Conservation (phyloP, 2,329 filamentous ascomycete genomes). For the Ceratocystis smalleyi region DNA sequence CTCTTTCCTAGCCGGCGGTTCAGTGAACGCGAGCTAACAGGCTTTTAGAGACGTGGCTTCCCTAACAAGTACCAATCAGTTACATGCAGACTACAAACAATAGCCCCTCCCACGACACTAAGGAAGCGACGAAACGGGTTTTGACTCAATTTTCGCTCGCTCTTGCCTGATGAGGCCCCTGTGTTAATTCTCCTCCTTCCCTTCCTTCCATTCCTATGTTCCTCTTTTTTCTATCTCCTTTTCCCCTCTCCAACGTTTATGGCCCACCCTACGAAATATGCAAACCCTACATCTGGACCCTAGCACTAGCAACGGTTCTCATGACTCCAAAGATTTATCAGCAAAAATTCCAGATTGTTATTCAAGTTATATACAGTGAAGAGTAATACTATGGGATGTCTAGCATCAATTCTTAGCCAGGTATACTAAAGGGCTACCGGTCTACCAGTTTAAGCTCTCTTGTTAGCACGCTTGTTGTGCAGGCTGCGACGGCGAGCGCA, state of each 20-base stretch:
- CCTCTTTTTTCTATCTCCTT: neutral
- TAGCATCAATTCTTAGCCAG: neutral
- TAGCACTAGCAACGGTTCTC: too few relatives aligned
- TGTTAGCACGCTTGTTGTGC: slow-evolving; percentile 7
- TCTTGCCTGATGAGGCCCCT: neutral
- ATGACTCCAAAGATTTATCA: neutral
- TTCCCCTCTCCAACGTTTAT: neutral
- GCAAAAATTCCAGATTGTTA: neutral
- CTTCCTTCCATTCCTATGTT: neutral
- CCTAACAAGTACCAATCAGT: neutral
- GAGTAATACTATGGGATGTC: neutral
- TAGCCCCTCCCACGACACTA: neutral
- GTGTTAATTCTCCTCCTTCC: neutral
- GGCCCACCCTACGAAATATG: too few relatives aligned
- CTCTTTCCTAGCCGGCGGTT: too few relatives aligned
- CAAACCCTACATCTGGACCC: too few relatives aligned
- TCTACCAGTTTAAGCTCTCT: neutral
- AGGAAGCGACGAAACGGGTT: neutral
- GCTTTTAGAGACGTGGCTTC: neutral
- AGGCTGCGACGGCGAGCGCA: slow-evolving; percentile 12
- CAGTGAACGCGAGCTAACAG: neutral
- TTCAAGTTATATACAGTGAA: slow-evolving; percentile 4
- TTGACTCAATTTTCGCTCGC: neutral
- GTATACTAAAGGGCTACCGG: neutral
- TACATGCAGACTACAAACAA: neutral